Evolutionary conservation across 495 filamentous ascomycete species (phyloP), one percentile per base, ranked within the genome.

Genomic region (Neurospora hispaniola): DNA sequence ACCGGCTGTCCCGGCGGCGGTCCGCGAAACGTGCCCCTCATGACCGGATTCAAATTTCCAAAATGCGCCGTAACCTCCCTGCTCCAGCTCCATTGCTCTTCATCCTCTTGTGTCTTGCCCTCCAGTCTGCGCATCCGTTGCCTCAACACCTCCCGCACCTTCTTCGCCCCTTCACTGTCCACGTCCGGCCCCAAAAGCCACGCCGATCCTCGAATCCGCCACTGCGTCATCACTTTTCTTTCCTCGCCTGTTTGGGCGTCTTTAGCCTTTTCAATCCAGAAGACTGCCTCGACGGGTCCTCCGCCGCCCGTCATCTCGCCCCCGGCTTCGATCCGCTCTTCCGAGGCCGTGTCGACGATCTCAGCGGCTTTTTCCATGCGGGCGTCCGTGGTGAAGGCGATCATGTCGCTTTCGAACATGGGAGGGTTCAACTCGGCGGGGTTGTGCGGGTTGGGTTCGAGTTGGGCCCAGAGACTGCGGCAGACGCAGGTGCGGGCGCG

Each of bases 381-480:
- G 11, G 87, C 86, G 79, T 99, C 96, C 0, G 94, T 97, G 0
- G 95, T 98, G 73, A 98, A 90, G 2, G 91, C 89, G 5, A 90
- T 85, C 73, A 93, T 81, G 75, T 98, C 94, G 71, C 88, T 92
- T 69, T 92, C 89, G 78, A 85, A 97, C 0, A 89, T 76, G 11
- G 76, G 73, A 10, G 90, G 89, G 79, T 98, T 98, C 48, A 74
- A 82, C 77, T 74, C 82, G 8, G 81, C 88, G 75, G 70, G 88
- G 76, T 91, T 91, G 75, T 92, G 88, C 7, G 89, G 86, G 80
- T 94, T 91, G 71, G 85, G 83, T 2, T 90, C 90, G 0, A 94
- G 85, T 72, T 85, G 84, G 8, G 88, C 89, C 84, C 91, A 96
- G 81, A 97, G 88, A 78, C 96, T 94, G 73, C 96, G 92, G 83